Evolutionary conservation across 805 yeast species (phyloP).

Genomic region (Ogataea nonfermentans): DNA sequence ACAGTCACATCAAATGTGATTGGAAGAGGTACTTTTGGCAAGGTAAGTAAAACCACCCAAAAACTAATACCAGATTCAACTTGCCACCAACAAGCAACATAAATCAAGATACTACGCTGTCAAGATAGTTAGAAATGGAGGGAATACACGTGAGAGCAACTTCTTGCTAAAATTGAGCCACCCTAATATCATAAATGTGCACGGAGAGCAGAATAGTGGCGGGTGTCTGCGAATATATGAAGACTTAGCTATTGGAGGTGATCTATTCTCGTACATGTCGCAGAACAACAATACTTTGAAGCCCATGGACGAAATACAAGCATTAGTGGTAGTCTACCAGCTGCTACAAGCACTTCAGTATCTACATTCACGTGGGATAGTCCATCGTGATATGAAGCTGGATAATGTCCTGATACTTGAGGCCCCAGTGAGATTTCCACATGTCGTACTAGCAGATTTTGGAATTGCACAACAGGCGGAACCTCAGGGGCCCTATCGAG

Average conservation of each 20-base stretch:
- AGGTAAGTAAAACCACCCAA: constrained; percentile 32
- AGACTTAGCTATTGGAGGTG: constrained; percentile 96
- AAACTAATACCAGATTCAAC: constrained; percentile 27
- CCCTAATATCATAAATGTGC: constrained; percentile 85
- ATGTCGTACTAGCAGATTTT: constrained; percentile 64
- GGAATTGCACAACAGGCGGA: constrained; percentile 43
- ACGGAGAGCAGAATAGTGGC: constrained; percentile 66
- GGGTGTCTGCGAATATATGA: constrained; percentile 86
- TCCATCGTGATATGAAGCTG: constrained; percentile 64
- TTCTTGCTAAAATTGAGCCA: constrained; percentile 69
- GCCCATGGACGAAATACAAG: constrained; percentile 53
- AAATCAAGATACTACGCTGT: constrained; percentile 44
- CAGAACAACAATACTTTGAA: constrained; percentile 47
- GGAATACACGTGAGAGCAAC: constrained; percentile 33
- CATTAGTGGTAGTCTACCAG: constrained; percentile 53
- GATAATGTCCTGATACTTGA: constrained; percentile 64
- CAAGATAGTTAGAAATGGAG: constrained; percentile 36
- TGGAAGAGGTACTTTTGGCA: constrained; percentile 61
- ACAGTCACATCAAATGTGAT: constrained; percentile 38
- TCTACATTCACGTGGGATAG: constrained; percentile 53
- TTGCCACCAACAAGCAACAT: constrained; percentile 31
- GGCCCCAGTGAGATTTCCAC: constrained; percentile 50
- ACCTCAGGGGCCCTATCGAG: neutral
- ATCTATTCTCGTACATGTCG: constrained; percentile 84
- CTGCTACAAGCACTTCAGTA: constrained; percentile 53